Conservation (phyloP, 1,284 basidiomycete species). For the Boletus albobrunnescens region DNA sequence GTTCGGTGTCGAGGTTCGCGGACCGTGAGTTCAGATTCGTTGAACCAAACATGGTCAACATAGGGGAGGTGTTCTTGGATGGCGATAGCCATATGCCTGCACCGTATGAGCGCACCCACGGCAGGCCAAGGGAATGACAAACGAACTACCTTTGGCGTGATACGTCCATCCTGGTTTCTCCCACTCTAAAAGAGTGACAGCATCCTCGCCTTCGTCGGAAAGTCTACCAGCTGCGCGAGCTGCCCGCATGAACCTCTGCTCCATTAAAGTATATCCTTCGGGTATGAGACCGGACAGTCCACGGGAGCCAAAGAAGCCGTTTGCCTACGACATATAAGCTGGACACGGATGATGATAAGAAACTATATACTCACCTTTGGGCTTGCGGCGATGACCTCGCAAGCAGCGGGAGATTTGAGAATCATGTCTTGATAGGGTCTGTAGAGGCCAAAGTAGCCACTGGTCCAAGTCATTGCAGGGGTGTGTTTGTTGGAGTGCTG, state of each 20-base stretch:
- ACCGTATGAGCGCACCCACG: slow-evolving; percentile 6
- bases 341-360: background rate
- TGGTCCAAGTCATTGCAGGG: slow-evolving; percentile 75
- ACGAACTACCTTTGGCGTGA: slow-evolving; percentile 86
- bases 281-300: slow-evolving; percentile 92
- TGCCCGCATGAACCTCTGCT: slow-evolving; percentile 78
- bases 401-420: slow-evolving; percentile 58
- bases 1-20: slow-evolving; percentile 87
- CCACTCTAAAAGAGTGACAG: slow-evolving; percentile 85
- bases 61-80: slow-evolving; percentile 47
- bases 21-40: slow-evolving; percentile 95
- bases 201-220: slow-evolving; percentile 40
- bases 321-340: slow-evolving; percentile 57
- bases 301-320: slow-evolving; percentile 89
- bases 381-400: slow-evolving; percentile 79
- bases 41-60: slow-evolving; percentile 88
- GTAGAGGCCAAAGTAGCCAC: slow-evolving; percentile 92
- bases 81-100: slow-evolving; percentile 86
- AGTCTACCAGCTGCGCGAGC: slow-evolving; percentile 50
- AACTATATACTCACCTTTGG: slow-evolving; percentile 60
- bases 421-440: slow-evolving; percentile 77
- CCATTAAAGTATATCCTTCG: slow-evolving; percentile 89
- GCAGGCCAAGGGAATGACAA: slow-evolving; percentile 3
- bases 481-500: slow-evolving; percentile 16
- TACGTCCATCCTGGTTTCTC: slow-evolving; percentile 93